phyloP scores from a whole-genome alignment of 768 basidiomycete species.

The Mycena amicta region DNA sequence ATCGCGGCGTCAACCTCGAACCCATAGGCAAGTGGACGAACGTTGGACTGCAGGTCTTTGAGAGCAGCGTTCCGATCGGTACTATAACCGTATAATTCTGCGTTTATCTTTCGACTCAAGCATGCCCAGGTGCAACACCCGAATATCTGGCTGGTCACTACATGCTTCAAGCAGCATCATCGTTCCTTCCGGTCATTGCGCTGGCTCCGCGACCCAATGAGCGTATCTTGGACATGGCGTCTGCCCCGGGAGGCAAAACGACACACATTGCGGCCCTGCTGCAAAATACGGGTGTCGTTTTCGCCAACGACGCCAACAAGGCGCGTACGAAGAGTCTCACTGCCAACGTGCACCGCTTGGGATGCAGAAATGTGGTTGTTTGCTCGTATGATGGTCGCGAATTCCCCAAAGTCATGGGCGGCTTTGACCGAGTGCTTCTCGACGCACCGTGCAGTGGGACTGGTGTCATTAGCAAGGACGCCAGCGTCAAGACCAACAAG shows the following conservation, averaged over 20 bases:
- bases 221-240: constrained; percentile 97
- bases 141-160: constrained; percentile 99
- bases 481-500: constrained; percentile 98
- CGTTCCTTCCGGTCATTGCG: constrained; percentile 98
- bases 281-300: constrained; percentile 97
- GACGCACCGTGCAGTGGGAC: constrained; percentile 99
- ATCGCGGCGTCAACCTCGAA: constrained; percentile 95
- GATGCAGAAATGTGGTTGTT: constrained; percentile 97
- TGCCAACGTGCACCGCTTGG: constrained; percentile 94
- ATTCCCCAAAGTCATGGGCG: constrained; percentile 98
- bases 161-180: constrained; percentile 98
- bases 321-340: constrained; percentile 93
- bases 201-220: constrained; percentile 91
- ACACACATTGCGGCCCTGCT: constrained; percentile 96
- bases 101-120: background rate
- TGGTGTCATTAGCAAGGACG: constrained; percentile 97
- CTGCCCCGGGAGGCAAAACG: constrained; percentile 97
- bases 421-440: constrained; percentile 94
- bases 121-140: constrained; percentile 78
- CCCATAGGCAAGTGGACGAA: constrained; percentile 99
- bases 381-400: constrained; percentile 97
- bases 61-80: constrained; percentile 94
- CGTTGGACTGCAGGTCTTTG: constrained; percentile 98
- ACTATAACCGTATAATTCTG: constrained; percentile 14
- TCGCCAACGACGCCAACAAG: constrained; percentile 97